Base-by-base conservation (phyloP, 106 monocot species). In the Hemerocallis citrina region DNA sequence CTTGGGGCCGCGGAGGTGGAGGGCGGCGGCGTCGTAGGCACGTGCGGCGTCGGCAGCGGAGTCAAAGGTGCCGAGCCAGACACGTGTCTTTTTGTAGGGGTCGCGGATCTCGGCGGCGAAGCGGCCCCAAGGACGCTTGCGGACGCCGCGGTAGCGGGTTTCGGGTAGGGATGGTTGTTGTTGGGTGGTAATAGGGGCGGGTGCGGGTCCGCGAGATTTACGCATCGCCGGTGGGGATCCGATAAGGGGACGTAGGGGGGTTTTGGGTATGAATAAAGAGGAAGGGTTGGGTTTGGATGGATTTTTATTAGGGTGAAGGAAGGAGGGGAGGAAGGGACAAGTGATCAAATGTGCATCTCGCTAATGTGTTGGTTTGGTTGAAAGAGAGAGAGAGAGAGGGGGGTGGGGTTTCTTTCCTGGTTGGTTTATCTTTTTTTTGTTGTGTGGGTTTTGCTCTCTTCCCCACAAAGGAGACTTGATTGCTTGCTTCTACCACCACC, bases 51-150 rank as follows among this genome's bases (percentile, higher is more conserved):
- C 75, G 70, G 82, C 79, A 17, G 82, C 87, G 41, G 81, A 81
- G 77, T 86, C 86, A 64, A 74, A 81, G 44, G 86, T 81, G 34
- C 77, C 77, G 58, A 81, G 79, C 81, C 87, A 78, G 16, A 82
- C 87, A 3, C 87, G 59, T 3, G 78, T 64, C 59, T 78, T 75
- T 72, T 75, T 72, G 68, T 22, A 48, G 2, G 78, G 74, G 51
- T 78, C 78, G 5, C 83, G 71, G 70, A 83, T 83, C 82, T 82
- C 82, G 29, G 82, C 77, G 21, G 82, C 82, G 43, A 82, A 82
- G 0, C 82, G 77, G 9, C 82, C 82, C 82, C 82, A 82, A 12
- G 86, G 86, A 25, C 86, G 66, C 64, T 81, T 86, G 35, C 86
- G 70, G 7, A 86, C 86, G 33, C 86, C 81, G 2, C 86, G 70